These are phyloP conservation scores for Posidonia australis DNA, from an alignment of 106 monocot species.

Conservation along the genomic window DNA sequence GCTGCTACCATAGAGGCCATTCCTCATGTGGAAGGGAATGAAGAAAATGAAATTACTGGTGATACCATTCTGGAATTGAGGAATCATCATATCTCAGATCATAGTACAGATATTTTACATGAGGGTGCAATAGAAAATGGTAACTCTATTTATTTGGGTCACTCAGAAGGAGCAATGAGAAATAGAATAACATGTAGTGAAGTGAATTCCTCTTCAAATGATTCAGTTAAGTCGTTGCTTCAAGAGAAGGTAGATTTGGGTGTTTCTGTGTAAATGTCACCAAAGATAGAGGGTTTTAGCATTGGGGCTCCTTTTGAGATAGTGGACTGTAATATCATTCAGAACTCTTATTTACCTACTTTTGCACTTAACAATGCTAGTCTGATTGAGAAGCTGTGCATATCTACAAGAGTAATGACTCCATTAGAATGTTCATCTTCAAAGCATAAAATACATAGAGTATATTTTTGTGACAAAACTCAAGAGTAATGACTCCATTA, in stretches of 20 bases:
- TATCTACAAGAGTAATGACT: no score
- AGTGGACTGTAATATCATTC: no score
- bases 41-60: neutral
- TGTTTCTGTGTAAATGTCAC: conserved; percentile 11
- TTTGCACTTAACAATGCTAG: conserved; percentile 27
- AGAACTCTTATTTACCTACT: conserved; percentile 21
- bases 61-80: neutral
- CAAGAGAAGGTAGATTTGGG: neutral
- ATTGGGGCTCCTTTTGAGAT: no score
- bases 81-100: neutral
- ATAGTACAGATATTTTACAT: no score
- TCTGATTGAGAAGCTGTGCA: no score
- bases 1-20: neutral
- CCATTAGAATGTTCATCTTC: no score
- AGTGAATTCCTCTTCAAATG: conserved; percentile 5
- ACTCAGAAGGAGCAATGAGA: no score
- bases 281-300: no score
- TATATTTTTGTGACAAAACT: no score
- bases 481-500: conserved; percentile 15
- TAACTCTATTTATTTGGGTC: no score
- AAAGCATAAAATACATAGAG: no score
- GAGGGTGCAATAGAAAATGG: no score
- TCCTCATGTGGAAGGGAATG: neutral
- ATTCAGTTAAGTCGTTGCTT: conserved; percentile 2
- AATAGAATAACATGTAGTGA: neutral